Conservation (phyloP, 2,329 filamentous ascomycete genomes). For the Aspergillus sp. region DNA sequence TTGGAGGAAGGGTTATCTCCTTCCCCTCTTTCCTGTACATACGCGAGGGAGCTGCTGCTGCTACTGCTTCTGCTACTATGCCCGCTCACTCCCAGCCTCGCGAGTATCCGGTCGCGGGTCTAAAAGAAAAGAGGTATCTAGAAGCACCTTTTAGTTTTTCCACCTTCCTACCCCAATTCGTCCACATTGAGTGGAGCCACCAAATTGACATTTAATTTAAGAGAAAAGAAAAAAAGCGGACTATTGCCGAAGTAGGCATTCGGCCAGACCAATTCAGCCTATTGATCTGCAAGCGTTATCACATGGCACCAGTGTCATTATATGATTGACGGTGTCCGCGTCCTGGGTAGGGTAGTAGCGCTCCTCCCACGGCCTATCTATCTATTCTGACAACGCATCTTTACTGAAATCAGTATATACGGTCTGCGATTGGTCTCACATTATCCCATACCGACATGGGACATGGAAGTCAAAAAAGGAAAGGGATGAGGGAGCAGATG, state of each 20-base stretch:
- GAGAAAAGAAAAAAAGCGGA: background rate
- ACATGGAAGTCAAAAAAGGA: background rate
- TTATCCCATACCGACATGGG: background rate
- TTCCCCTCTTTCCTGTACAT: background rate
- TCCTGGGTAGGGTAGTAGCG: background rate
- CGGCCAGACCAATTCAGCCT: background rate
- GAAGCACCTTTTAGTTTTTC: background rate
- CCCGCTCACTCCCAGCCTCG: background rate
- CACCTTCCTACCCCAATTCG: background rate
- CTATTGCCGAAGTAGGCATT: slow-evolving; percentile 8
- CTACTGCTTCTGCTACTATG: background rate
- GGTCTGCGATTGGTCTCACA: background rate
- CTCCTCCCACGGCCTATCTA: background rate
- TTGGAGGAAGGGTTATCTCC: background rate
- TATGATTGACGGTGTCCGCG: background rate
- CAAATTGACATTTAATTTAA: background rate
- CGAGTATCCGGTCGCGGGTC: background rate
- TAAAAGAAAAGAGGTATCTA: background rate
- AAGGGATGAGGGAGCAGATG: background rate
- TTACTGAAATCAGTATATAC: background rate
- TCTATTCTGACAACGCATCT: background rate
- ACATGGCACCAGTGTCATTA: background rate
- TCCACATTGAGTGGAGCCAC: background rate
- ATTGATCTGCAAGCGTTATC: slow-evolving; percentile 1
- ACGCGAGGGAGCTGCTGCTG: background rate